Conservation (phyloP, 2,329 filamentous ascomycete species). For the Diplocarpon rosae region DNA sequence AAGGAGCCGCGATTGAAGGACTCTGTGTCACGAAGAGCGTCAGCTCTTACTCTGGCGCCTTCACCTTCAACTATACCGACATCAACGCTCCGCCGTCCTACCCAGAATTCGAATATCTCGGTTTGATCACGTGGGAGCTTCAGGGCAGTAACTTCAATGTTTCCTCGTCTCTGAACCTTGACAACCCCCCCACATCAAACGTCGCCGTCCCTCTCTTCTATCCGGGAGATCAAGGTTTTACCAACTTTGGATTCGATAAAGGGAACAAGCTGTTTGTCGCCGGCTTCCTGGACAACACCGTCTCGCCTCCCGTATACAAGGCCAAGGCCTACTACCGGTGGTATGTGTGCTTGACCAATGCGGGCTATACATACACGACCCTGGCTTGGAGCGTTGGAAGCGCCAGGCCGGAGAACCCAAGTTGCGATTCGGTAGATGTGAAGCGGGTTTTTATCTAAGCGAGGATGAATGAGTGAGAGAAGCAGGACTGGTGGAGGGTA, state of each 20-base stretch:
- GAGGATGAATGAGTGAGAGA: not conserved
- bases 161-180: constrained; percentile 29
- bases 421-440: constrained; percentile 33
- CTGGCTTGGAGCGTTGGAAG: constrained; percentile 33
- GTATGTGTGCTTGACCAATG: constrained; percentile 35
- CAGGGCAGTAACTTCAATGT: constrained; percentile 21
- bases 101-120: constrained; percentile 13
- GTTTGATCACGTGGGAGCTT: constrained; percentile 20
- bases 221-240: constrained; percentile 17
- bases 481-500: not conserved
- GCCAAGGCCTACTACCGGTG: constrained; percentile 28
- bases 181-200: constrained; percentile 30
- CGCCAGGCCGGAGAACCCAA: constrained; percentile 33
- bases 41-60: constrained; percentile 17
- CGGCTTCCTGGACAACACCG: constrained; percentile 31
- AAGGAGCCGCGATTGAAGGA: constrained; percentile 36
- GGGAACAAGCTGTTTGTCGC: constrained; percentile 30
- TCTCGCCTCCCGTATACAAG: constrained; percentile 23
- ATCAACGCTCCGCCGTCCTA: constrained; percentile 14
- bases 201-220: constrained; percentile 32
- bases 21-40: constrained; percentile 29
- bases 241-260: constrained; percentile 31
- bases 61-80: constrained; percentile 26
- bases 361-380: constrained; percentile 32
- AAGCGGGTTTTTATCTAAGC: constrained; percentile 21